Evolutionary conservation across 2,329 filamentous ascomycete genomes (phyloP), one percentile per base, ranked within the genome.

Genomic region (Plenodomus biglobosus): DNA sequence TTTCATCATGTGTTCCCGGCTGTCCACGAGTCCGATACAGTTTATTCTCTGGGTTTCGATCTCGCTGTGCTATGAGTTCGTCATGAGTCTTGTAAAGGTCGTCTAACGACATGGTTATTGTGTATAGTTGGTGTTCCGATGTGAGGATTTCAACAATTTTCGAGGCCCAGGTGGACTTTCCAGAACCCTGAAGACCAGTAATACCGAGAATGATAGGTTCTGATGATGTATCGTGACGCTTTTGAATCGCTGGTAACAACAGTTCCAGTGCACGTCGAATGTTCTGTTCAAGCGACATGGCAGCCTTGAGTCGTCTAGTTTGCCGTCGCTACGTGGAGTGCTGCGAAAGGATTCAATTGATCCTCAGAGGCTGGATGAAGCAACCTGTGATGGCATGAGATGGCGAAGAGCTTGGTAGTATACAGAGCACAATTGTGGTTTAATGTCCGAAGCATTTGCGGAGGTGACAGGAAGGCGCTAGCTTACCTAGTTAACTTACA

Each of bases 101-200:
- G 70, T 96, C 92, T 56, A 96, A 50, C 0, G 69, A 72, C 10
- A 73, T 56, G 7, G 63, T 69, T 13, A 71, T 64, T 3, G 62
- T 56, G 22, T 55, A 35, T 2, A 71, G 51, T n/a, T 58, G 40
- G 17, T 70, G 52, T 8, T 61, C 50, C 15, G 54, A 44, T 3
- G 58, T 48, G 3, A 71, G 54, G 8, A 67, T 47, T 3, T 60
- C 42, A 8, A 71, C 67, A 22, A 71, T 60, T 27, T 48, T 59
- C 45, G 77, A 67, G 69, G 83, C 91, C 62, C 96, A 81, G 11
- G 92, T 95, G 3, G 92, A 95, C 76, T 97, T 96, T 59, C 92
- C 92, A 32, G 89, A 87, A 52, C 92, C 92, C 74, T 96, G 92
- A 21, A 96, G 84, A 52, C 92, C 92, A 62, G 95, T 95, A 62